Evolutionary conservation across 2,329 filamentous ascomycete genomes (phyloP), one percentile per base, ranked within the genome.

Genomic region (Fusarium austroafricanum): DNA sequence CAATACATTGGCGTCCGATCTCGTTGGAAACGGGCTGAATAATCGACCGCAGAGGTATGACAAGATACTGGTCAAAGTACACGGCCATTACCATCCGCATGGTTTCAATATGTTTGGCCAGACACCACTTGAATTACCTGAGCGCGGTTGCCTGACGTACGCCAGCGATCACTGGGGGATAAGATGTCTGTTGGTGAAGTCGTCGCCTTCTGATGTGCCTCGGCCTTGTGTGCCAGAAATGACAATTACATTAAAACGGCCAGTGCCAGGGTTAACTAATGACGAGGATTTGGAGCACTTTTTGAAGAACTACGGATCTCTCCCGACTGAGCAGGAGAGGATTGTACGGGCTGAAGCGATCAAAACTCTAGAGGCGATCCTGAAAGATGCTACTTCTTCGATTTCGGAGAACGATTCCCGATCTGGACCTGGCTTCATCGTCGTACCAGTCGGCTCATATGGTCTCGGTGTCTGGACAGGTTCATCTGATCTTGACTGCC

Each of bases 391-490:
- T 10, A 71, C 70, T 49, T 51, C 56, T 6, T 31, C 46, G 12
- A 35, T 39, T 15, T 14, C 54, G 14, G 60, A 69, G 5, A 29
- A 40, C 3, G 58, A 71, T 31, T 35, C 39, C 5, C 67, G 70
- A 29, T 51, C 39, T 65, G 64, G 76, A 20, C 72, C 76, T 10
- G 71, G 73, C 3, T 74, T 90, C 37, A 78, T 88, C 2, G 72
- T 91, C 10, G 81, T 87, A 8, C 83, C 89, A 0, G 87, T 91
- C n/a, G 90, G 89, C 1, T 91, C 89, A 1, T 90, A 89, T 70
- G 87, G 85, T 5, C 78, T 92, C 5, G 86, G 85, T 11, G 84
- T 89, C 5, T 91, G 89, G 87, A 87, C 85, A 2, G 71, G 79
- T 3, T 74, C 81, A 0, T 91, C 89, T 2, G 88, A 91, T 68